Evolutionary conservation across 164 flowering plant genomes (phyloP).

Genomic region (Stephania cephalantha): DNA sequence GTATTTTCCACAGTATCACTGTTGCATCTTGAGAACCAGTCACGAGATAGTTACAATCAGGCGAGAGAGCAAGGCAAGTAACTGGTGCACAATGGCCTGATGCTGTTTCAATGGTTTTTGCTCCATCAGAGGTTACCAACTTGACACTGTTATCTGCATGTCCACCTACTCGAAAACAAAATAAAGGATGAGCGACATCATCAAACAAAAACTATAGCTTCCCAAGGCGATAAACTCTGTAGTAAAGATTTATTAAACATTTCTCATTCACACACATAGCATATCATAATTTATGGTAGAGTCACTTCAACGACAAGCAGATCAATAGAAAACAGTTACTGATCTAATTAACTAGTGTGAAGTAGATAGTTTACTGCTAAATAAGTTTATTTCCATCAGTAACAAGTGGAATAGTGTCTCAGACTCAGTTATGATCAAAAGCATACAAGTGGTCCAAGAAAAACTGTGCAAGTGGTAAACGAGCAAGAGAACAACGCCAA

Average conservation of each 20-base stretch:
- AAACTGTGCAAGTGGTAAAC: background rate
- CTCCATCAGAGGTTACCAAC: conserved; percentile 83
- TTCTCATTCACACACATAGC: background rate
- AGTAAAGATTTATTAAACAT: background rate
- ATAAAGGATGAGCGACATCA: background rate
- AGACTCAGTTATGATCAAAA: background rate
- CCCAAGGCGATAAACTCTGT: background rate
- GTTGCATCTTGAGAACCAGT: conserved; percentile 91
- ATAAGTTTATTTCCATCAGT: background rate
- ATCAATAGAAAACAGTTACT: background rate
- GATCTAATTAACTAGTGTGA: background rate
- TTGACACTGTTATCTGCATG: conserved; percentile 86
- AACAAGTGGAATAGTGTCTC: no score
- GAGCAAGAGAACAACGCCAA: background rate
- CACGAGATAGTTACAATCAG: conserved; percentile 79
- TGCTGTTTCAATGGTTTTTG: conserved; percentile 88
- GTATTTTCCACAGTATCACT: conserved; percentile 82
- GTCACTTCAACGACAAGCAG: no score
- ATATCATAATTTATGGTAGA: background rate
- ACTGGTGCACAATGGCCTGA: conserved; percentile 90
- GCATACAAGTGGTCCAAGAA: background rate
- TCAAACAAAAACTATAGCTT: background rate
- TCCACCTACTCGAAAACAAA: conserved; percentile 53
- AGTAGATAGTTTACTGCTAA: background rate
- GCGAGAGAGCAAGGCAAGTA: conserved; percentile 78